phyloP scores from a whole-genome alignment of 768 basidiomycete species.

The Auriculariales sp. region DNA sequence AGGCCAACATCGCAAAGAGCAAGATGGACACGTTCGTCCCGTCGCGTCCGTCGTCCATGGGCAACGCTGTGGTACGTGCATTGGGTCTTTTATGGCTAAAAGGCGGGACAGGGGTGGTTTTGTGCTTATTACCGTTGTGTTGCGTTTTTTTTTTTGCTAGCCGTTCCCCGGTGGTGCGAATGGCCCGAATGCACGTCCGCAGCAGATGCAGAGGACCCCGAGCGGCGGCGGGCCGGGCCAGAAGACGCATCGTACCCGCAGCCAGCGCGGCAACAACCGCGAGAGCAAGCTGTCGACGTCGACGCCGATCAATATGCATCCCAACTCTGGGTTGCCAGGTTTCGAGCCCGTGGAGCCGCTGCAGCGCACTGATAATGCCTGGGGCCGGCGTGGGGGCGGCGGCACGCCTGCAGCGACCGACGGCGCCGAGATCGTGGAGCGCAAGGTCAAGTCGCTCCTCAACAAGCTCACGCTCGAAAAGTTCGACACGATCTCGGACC shows the following conservation, averaged over 20 bases:
- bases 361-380: slow-evolving; percentile 66
- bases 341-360: slow-evolving; percentile 65
- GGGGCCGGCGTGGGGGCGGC: slow-evolving; percentile 41
- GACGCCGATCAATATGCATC: slow-evolving; percentile 13
- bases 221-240: slow-evolving; percentile 25
- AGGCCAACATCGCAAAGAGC: too few species aligned
- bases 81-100: too few species aligned
- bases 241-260: slow-evolving; percentile 53
- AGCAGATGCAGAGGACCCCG: slow-evolving; percentile 46
- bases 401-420: slow-evolving; percentile 34
- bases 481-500: slow-evolving; percentile 89
- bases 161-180: not conserved
- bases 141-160: too few species aligned
- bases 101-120: too few species aligned
- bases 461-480: slow-evolving; percentile 97
- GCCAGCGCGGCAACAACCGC: slow-evolving; percentile 77
- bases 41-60: slow-evolving; percentile 7
- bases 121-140: too few species aligned
- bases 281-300: slow-evolving; percentile 33
- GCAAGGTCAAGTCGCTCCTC: slow-evolving; percentile 81
- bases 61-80: too few species aligned
- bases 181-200: slow-evolving; percentile 1
- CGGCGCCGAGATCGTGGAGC: slow-evolving; percentile 76
- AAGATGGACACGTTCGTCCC: slow-evolving; percentile 1
- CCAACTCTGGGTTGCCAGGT: slow-evolving; percentile 4